A percentile compares a stretch with the other conserved stretches of the same genome.
Evolutionary conservation across 106 monocot species (phyloP).

Genomic region (Apostasia ramifera): DNA sequence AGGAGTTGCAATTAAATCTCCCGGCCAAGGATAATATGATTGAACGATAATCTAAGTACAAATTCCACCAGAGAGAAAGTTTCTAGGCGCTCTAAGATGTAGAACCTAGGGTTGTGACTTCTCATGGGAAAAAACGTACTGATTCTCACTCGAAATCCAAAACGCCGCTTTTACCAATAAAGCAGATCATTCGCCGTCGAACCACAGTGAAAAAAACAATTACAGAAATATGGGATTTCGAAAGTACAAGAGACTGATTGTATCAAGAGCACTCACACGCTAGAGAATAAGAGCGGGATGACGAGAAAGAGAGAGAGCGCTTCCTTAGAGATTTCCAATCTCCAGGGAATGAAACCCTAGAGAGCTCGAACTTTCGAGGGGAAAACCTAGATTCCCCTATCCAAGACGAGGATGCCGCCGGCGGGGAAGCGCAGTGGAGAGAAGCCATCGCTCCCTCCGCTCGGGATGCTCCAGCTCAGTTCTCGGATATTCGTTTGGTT

Average conservation of each 20-base stretch:
- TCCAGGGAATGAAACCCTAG: constrained; percentile 5
- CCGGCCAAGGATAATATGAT: too few species aligned
- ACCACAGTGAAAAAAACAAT: background rate
- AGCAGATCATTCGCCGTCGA: background rate
- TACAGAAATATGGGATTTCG: background rate
- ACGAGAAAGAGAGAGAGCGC: background rate
- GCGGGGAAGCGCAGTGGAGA: too few species aligned
- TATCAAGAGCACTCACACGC: background rate
- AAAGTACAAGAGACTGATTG: background rate
- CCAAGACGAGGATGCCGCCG: background rate
- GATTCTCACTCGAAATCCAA: too few species aligned
- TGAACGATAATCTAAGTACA: too few species aligned
- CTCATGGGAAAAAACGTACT: background rate
- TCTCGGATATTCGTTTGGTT: too few species aligned
- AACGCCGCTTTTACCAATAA: background rate
- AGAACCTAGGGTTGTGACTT: background rate
- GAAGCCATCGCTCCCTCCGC: too few species aligned
- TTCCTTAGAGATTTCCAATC: background rate
- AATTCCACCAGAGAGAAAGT: background rate
- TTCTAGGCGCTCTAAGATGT: background rate
- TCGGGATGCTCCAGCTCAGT: too few species aligned
- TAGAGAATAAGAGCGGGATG: constrained; percentile 9
- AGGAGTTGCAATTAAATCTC: too few species aligned
- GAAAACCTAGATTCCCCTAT: constrained; percentile 6
- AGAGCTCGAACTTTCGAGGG: background rate